Evolutionary conservation across 495 filamentous ascomycete genomes (phyloP), one percentile per base, ranked within the genome.

Genomic region (Daldinia caldariorum): DNA sequence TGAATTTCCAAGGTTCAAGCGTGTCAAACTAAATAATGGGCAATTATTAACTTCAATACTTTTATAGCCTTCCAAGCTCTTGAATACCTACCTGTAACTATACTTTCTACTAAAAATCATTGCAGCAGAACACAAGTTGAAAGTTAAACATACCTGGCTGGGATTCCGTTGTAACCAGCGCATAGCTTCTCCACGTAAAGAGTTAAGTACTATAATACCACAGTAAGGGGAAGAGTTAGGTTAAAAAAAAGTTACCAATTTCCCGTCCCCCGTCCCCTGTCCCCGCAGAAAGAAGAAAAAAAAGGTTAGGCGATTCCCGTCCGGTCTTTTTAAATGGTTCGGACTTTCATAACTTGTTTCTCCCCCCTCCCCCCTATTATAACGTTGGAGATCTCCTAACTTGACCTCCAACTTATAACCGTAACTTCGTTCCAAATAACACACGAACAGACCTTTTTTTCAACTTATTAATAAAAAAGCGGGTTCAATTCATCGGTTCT

Each of bases 201-300:
- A 53, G 26, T 32, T 12, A 32, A 13, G 49, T 32, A 53, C 26
- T 6, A 53, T 8, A 14, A 32, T 29, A 2, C 32, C 18, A 53
- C 2, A 8, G 43, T 47, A 47, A 47, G 43, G 43, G 43, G 18
- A 8, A 8, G 16, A 47, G 32, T 59, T 58, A 43, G 35, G 14
- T 51, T 26, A 26, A 3, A 26, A 20, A 53, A 55, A 35, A 66
- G 45, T 39, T 26, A 26, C 18, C 16, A 47, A 47, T 47, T 31
- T 18, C 50, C 51, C 35, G 39, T 16, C 6, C 7, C 29, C 45
- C 32, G 6, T 6, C n/a, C 29, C 45, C 32, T 35, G 35, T 43
- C 65, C 65, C 65, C 65, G 58, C 65, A 61, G 22, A 61, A 61
- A 61, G n/a, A n/a, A 67, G 55, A 12, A 59, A 59, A 34, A 22